Evolutionary conservation across 2,329 filamentous ascomycete species (phyloP).

Genomic region (Zymoseptoria ardabiliae): DNA sequence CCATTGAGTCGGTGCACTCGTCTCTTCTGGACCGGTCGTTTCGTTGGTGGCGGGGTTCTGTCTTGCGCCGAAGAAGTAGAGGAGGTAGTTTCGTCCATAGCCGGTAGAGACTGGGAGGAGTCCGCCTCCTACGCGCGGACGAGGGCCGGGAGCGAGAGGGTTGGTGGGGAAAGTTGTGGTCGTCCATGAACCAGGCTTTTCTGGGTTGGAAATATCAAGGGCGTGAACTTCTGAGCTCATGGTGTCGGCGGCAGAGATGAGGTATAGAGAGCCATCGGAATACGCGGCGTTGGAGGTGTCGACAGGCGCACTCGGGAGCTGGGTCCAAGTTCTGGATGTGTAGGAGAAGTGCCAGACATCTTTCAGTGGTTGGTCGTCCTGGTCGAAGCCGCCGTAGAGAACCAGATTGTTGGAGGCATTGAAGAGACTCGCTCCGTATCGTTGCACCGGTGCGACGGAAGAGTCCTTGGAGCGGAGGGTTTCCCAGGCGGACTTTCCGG

Average conservation of each 20-base stretch:
- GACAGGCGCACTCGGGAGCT: conserved; percentile 24
- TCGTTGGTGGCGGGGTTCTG: conserved; percentile 11
- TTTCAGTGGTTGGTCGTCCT: conserved; percentile 17
- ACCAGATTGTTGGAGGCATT: conserved; percentile 25
- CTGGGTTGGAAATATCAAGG: conserved; percentile 17
- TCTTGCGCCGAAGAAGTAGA: conserved; percentile 36
- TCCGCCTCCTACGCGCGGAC: conserved; percentile 32
- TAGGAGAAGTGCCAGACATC: conserved; percentile 28
- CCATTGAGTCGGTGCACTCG: conserved; percentile 24
- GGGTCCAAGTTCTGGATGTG: conserved; percentile 21
- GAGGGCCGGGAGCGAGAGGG: conserved; percentile 37
- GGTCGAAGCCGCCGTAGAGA: conserved; percentile 24
- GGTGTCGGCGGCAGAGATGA: conserved; percentile 32
- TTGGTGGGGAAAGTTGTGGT: conserved; percentile 37
- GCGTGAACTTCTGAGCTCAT: conserved; percentile 27
- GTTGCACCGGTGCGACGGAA: conserved; percentile 22
- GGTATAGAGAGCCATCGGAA: conserved; percentile 32
- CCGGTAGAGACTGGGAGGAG: conserved; percentile 37
- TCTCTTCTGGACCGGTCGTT: conserved; percentile 15
- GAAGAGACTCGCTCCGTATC: conserved; percentile 23
- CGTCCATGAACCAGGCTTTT: conserved; percentile 28
- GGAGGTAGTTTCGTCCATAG: conserved; percentile 38
- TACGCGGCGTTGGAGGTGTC: conserved; percentile 30
- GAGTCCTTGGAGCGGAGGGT: conserved; percentile 18
- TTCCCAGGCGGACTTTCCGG: conserved; percentile 26